Base-by-base conservation (phyloP, 768 basidiomycete species). In the Obba rivulosa region DNA sequence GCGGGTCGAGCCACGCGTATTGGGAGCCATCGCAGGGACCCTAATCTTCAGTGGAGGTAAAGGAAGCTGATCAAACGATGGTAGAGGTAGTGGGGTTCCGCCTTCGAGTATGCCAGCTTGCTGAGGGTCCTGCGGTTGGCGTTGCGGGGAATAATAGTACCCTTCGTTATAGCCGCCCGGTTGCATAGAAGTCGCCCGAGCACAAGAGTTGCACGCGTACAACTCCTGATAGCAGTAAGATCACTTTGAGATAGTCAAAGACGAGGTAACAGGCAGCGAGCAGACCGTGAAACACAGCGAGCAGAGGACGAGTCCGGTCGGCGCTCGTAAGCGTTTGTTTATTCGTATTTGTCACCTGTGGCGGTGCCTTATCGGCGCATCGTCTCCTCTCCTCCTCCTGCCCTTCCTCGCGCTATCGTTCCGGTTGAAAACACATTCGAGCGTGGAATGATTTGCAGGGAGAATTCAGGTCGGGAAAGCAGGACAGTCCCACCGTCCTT, bases 21-120 rank as follows among this genome's bases (percentile, higher is more conserved):
- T 48, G 24, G 61, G 56, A 18, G 54, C 53, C 63, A 62, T 64
- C 9, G 54, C 44, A 0, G 59, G 58, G 4, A 61, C 11, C 18
- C 43, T 44, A n/a, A n/a, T 38, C 43, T 25, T 24, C 23, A 17
- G 13, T 28, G 22, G 7, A 8, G 16, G 43, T 44, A 17, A 16
- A 4, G 11, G 3, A 28, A 8, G 9, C n/a, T n/a, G 13, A 25
- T n/a, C 16, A 3, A 44, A 17, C 4, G 5, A 21, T 13, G 28
- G 28, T 13, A 7, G 28, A 7, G 28, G 28, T 5, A 13, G 28
- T 31, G 13, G 13, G 16, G 8, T 39, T 7, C 16, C 38, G 38
- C 16, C 38, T 39, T 5, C n/a, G n/a, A n/a, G n/a, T n/a, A n/a
- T n/a, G n/a, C n/a, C 28, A 31, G 28, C 28, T 31, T 7, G 5